These are phyloP conservation scores for Aspergillus sp. DNA, from an alignment of 2,329 filamentous ascomycete species.

Conservation along the genomic window DNA sequence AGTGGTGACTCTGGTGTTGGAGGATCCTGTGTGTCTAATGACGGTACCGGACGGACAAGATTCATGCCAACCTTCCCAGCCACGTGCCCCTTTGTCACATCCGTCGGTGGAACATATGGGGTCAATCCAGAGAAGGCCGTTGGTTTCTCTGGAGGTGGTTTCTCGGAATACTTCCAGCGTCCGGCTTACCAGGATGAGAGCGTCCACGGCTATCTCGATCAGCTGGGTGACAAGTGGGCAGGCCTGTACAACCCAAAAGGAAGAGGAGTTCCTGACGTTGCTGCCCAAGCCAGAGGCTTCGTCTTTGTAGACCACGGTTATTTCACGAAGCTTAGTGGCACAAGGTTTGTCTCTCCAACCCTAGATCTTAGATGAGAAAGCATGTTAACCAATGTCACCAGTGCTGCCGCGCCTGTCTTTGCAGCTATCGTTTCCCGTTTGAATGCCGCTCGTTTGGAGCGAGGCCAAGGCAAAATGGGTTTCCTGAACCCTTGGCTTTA, in stretches of 20 bases:
- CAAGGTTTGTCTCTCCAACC: slow-evolving; percentile 25
- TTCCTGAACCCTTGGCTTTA: slow-evolving; percentile 60
- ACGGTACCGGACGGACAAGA: slow-evolving; percentile 45
- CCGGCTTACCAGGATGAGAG: slow-evolving; percentile 43
- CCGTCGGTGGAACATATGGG: slow-evolving; percentile 53
- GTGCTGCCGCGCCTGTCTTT: slow-evolving; percentile 56
- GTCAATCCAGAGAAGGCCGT: slow-evolving; percentile 48
- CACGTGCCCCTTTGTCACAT: slow-evolving; percentile 57
- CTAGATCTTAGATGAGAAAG: background rate
- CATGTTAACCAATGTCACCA: slow-evolving; percentile 13
- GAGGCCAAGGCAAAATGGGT: slow-evolving; percentile 49
- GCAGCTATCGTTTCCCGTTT: slow-evolving; percentile 58
- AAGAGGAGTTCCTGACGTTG: slow-evolving; percentile 56
- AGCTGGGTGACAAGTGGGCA: slow-evolving; percentile 36
- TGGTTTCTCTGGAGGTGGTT: slow-evolving; percentile 48
- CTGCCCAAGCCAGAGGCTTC: slow-evolving; percentile 48
- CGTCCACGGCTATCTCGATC: slow-evolving; percentile 39
- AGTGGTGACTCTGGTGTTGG: slow-evolving; percentile 59
- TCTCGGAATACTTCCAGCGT: slow-evolving; percentile 44
- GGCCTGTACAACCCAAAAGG: slow-evolving; percentile 48
- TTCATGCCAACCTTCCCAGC: slow-evolving; percentile 52
- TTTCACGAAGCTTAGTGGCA: slow-evolving; percentile 40
- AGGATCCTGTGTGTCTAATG: slow-evolving; percentile 48
- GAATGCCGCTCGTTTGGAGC: slow-evolving; percentile 55
- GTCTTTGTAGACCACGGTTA: slow-evolving; percentile 34